phyloP scores from a whole-genome alignment of 1,284 basidiomycete genomes.

The Sanghuangporus sanghuang region DNA sequence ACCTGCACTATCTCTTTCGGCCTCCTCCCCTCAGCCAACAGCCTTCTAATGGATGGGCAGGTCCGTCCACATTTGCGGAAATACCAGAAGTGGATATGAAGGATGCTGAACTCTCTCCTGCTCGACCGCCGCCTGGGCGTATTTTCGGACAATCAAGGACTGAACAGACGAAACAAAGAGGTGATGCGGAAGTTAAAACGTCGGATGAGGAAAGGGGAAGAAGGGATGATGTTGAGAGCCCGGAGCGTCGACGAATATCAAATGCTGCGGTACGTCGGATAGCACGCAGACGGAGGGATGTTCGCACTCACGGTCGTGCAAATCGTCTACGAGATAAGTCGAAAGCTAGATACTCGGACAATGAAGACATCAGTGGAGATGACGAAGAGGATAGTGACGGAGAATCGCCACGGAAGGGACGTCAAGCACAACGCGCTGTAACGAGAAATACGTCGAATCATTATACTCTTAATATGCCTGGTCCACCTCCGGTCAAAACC shows the following conservation, averaged over 20 bases:
- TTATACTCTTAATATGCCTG: slow-evolving; percentile 74
- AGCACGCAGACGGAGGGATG: slow-evolving; percentile 36
- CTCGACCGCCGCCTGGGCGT: not conserved
- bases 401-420: slow-evolving; percentile 18
- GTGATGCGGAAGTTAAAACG: not conserved
- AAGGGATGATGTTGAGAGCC: slow-evolving; percentile 29
- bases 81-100: slow-evolving; percentile 18
- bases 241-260: slow-evolving; percentile 42
- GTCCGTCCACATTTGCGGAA: not conserved
- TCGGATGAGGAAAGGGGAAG: not conserved
- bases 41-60: slow-evolving; percentile 7
- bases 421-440: slow-evolving; percentile 25
- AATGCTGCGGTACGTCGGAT: slow-evolving; percentile 68
- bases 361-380: slow-evolving; percentile 36
- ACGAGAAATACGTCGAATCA: slow-evolving; percentile 66
- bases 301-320: slow-evolving; percentile 24
- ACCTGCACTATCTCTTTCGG: slow-evolving; percentile 14
- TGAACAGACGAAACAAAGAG: not conserved
- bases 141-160: not conserved
- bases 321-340: slow-evolving; percentile 29
- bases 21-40: slow-evolving; percentile 5
- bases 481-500: slow-evolving; percentile 46
- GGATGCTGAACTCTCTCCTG: slow-evolving; percentile 15
- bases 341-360: slow-evolving; percentile 33
- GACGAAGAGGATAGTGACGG: slow-evolving; percentile 16